Evolutionary conservation across 345 rosid genomes (phyloP).

Genomic region (Moringa oleifera): DNA sequence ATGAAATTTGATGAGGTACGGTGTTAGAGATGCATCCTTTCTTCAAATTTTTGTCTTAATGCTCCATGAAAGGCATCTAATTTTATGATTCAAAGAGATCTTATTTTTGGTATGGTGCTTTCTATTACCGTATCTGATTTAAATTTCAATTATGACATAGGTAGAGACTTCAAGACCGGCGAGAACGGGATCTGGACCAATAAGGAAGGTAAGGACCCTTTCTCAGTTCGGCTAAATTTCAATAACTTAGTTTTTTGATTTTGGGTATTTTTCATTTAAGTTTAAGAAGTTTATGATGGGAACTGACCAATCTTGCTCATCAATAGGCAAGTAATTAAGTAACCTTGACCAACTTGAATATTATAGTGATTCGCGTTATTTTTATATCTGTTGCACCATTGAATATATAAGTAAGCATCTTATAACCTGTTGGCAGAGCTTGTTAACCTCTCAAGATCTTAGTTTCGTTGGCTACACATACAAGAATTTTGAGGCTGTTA

Average conservation of each 20-base stretch:
- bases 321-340: neutral
- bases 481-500: conserved; percentile 81
- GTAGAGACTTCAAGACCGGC: conserved; percentile 42
- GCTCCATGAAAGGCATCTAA: neutral
- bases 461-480: conserved; percentile 91
- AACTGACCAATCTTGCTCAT: neutral
- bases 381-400: too few relatives aligned
- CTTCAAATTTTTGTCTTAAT: neutral
- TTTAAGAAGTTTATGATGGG: neutral
- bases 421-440: conserved; percentile 36
- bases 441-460: conserved; percentile 57
- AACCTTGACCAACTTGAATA: neutral
- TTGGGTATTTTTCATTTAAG: neutral
- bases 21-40: neutral
- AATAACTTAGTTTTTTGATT: neutral
- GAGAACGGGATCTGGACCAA: conserved; percentile 67
- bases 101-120: neutral
- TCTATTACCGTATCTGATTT: neutral
- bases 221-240: neutral
- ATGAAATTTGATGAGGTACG: conserved; percentile 90
- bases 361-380: too few relatives aligned
- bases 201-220: conserved; percentile 58
- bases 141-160: conserved; percentile 22
- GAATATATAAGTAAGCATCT: too few relatives aligned
- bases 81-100: neutral